Evolutionary conservation across 2,329 filamentous ascomycete species (phyloP).

Genomic region (Fusarium chlamydosporum): DNA sequence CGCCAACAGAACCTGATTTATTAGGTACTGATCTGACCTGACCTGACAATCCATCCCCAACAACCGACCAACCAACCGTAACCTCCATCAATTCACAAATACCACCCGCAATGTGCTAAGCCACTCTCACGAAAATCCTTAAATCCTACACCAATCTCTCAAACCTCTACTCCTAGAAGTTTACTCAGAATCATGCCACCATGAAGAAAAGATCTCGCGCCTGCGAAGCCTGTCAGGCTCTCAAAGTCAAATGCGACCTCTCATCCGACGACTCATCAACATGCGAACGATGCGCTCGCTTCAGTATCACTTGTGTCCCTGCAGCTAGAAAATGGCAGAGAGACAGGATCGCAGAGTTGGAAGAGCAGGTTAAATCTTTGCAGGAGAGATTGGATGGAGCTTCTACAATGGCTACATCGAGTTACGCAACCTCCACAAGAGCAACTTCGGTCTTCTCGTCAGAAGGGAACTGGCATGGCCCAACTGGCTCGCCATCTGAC

Average conservation of each 20-base stretch:
- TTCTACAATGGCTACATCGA: conserved; percentile 13
- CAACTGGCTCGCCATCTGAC: background rate
- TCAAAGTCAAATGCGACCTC: conserved; percentile 40
- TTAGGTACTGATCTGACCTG: too few relatives aligned
- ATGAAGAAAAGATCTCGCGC: conserved; percentile 40
- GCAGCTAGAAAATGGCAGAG: conserved; percentile 35
- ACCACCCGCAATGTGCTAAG: conserved; percentile 16
- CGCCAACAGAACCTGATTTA: conserved; percentile 3
- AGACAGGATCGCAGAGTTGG: conserved; percentile 29
- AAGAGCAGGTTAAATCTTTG: conserved; percentile 29
- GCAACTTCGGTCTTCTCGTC: conserved; percentile 27
- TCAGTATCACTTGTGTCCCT: conserved; percentile 23
- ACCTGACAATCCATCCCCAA: too few relatives aligned
- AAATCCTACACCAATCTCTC: background rate
- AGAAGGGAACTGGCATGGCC: conserved; percentile 2
- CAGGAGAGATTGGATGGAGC: conserved; percentile 19
- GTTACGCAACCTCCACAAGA: conserved; percentile 19
- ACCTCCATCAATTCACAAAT: conserved; percentile 1
- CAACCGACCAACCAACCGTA: background rate
- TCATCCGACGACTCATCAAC: background rate
- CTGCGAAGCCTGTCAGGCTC: conserved; percentile 38
- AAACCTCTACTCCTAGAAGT: background rate
- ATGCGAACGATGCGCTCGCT: conserved; percentile 33
- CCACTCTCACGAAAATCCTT: background rate
- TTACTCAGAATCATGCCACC: background rate